Percentiles rank a stretch among this genome's conserved stretches.
Conservation (phyloP, 768 basidiomycete genomes). For the Candolleomyces aberdarensis region DNA sequence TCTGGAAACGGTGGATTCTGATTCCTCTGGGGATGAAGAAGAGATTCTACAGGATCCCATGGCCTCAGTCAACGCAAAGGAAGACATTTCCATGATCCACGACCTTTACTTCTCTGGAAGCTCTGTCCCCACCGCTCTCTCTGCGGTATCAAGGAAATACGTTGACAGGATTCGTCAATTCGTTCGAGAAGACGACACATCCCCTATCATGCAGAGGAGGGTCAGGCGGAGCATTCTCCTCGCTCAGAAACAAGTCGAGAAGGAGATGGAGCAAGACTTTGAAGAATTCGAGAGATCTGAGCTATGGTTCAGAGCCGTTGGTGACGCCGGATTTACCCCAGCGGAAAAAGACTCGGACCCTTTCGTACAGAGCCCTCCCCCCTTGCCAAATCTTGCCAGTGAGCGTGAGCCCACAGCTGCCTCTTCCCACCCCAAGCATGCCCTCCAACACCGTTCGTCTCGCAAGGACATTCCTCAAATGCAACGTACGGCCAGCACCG, state of each 20-base stretch:
- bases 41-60: slow-evolving; percentile 53
- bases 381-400: slow-evolving; percentile 6
- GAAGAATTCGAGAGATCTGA: slow-evolving; percentile 86
- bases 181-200: slow-evolving; percentile 46
- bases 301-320: slow-evolving; percentile 87
- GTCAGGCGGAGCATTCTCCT: slow-evolving; percentile 79
- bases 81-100: slow-evolving; percentile 88
- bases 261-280: slow-evolving; percentile 90
- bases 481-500: slow-evolving; percentile 38
- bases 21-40: slow-evolving; percentile 59
- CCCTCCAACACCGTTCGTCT: slow-evolving; percentile 14
- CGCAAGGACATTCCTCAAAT: slow-evolving; percentile 16
- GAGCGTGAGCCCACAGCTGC: slow-evolving; percentile 12
- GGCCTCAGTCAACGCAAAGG: slow-evolving; percentile 61
- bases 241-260: slow-evolving; percentile 82
- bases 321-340: slow-evolving; percentile 53
- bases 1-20: slow-evolving; percentile 77
- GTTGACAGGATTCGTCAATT: slow-evolving; percentile 68
- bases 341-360: slow-evolving; percentile 20
- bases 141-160: slow-evolving; percentile 67
- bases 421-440: slow-evolving; percentile 9
- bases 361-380: slow-evolving; percentile 12
- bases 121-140: slow-evolving; percentile 54
- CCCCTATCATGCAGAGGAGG: slow-evolving; percentile 42
- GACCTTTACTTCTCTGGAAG: slow-evolving; percentile 77